These are phyloP conservation scores for Saccharomyces jurei DNA, from an alignment of 805 yeast species.

Conservation along the genomic window DNA sequence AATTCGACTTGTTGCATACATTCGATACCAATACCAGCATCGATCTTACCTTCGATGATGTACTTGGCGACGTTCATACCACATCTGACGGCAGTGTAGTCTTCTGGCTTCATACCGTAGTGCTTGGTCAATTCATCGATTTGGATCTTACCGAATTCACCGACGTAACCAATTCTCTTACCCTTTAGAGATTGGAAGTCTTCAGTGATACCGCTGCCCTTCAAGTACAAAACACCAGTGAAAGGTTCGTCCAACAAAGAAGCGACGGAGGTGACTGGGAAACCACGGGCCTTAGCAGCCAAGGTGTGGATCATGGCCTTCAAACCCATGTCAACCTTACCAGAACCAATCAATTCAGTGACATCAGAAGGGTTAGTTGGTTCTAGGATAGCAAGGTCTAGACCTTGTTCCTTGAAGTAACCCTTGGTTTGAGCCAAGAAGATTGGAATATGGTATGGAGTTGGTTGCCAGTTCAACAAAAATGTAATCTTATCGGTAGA, in stretches of 20 bases:
- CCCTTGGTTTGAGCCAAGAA: slow-evolving; percentile 44
- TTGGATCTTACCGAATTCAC: slow-evolving; percentile 54
- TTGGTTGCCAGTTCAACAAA: slow-evolving; percentile 46
- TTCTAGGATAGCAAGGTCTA: slow-evolving; percentile 45
- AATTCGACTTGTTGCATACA: slow-evolving; percentile 53
- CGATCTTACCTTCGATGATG: slow-evolving; percentile 47
- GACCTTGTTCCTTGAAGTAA: slow-evolving; percentile 41
- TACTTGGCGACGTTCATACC: slow-evolving; percentile 54
- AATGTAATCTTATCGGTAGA: slow-evolving; percentile 43
- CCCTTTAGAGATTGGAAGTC: slow-evolving; percentile 47
- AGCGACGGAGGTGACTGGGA: slow-evolving; percentile 48
- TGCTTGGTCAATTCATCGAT: slow-evolving; percentile 48
- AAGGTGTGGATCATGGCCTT: slow-evolving; percentile 55
- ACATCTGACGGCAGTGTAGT: slow-evolving; percentile 50
- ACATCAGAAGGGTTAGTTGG: slow-evolving; percentile 54
- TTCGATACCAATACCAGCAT: slow-evolving; percentile 53
- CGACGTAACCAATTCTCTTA: slow-evolving; percentile 48
- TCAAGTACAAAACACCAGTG: slow-evolving; percentile 46
- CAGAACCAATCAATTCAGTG: slow-evolving; percentile 48
- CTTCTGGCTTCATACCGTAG: slow-evolving; percentile 48
- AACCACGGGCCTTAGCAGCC: slow-evolving; percentile 53
- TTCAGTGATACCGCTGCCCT: slow-evolving; percentile 42
- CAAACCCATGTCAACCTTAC: slow-evolving; percentile 50
- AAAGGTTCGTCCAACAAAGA: slow-evolving; percentile 50
- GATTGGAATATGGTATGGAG: slow-evolving; percentile 49